Evolutionary conservation across 2,329 filamentous ascomycete genomes (phyloP).

Genomic region (Aureobasidium musti): DNA sequence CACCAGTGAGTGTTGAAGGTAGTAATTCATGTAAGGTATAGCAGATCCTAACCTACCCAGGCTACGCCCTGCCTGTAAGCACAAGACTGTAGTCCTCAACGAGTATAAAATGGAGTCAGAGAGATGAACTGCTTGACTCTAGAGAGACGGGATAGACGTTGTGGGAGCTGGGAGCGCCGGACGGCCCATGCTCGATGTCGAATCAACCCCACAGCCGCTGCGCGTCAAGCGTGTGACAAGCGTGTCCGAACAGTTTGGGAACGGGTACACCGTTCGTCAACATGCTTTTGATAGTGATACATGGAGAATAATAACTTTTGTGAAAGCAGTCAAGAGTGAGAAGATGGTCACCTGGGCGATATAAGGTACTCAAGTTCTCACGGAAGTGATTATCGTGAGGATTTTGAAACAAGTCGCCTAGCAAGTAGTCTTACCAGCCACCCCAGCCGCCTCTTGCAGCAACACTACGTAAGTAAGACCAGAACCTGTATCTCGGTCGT

Average conservation of each 20-base stretch:
- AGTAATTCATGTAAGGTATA: neutral
- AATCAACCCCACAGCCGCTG: constrained; percentile 9
- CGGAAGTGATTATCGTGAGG: constrained; percentile 7
- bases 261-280: neutral
- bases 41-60: neutral
- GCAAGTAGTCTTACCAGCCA: constrained; percentile 20
- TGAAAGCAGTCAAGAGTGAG: neutral
- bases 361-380: neutral
- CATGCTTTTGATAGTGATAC: neutral
- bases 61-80: neutral
- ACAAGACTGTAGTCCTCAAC: neutral
- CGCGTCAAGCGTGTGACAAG: neutral
- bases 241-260: neutral
- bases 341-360: neutral
- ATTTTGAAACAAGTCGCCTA: neutral
- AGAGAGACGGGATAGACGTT: constrained; percentile 5
- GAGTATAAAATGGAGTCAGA: neutral
- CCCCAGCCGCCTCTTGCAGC: constrained; percentile 28
- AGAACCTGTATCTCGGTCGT: constrained; percentile 26
- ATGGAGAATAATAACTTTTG: neutral
- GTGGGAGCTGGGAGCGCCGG: neutral
- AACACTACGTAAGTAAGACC: constrained; percentile 23
- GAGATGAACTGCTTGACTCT: neutral
- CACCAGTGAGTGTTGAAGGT: neutral
- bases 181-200: neutral